Evolutionary conservation across 2,329 filamentous ascomycete genomes (phyloP).

Genomic region (Ophiostoma sp.): DNA sequence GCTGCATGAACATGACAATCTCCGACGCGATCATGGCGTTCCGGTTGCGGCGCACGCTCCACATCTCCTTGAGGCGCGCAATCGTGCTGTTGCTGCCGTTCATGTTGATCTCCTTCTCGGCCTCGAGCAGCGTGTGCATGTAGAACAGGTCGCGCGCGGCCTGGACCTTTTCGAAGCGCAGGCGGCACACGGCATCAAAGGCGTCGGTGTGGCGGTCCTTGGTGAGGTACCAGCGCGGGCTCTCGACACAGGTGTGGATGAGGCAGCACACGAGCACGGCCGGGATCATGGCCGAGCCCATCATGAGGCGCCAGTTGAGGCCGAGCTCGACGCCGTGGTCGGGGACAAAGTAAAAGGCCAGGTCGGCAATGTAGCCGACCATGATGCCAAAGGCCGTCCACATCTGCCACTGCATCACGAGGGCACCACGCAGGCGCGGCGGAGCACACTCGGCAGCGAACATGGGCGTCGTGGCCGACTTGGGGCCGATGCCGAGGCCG

Average conservation of each 20-base stretch:
- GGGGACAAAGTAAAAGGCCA: constrained; percentile 54
- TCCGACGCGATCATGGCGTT: constrained; percentile 55
- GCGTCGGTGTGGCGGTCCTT: constrained; percentile 45
- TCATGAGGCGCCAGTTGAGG: constrained; percentile 61
- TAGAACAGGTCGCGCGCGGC: constrained; percentile 53
- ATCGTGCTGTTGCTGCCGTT: constrained; percentile 3
- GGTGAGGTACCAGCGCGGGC: constrained; percentile 43
- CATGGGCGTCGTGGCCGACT: constrained; percentile 59
- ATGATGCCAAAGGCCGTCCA: constrained; percentile 46
- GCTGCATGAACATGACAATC: constrained; percentile 64
- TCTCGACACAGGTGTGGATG: constrained; percentile 33
- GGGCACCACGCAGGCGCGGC: constrained; percentile 56
- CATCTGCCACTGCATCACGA: constrained; percentile 58
- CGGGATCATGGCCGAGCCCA: constrained; percentile 60
- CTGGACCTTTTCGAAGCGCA: constrained; percentile 49
- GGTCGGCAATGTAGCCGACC: constrained; percentile 54
- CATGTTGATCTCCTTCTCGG: constrained; percentile 46
- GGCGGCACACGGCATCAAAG: constrained; percentile 41
- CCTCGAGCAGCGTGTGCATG: constrained; percentile 52
- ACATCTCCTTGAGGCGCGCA: constrained; percentile 40
- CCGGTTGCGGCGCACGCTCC: constrained; percentile 57
- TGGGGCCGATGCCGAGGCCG: constrained; percentile 65
- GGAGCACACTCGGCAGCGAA: constrained; percentile 65
- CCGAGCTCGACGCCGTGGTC: constrained; percentile 49
- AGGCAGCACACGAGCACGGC: constrained; percentile 52